These are phyloP conservation scores for Gleditsia sinensis DNA, from an alignment of 306 rosid genomes.

Conservation along the genomic window DNA sequence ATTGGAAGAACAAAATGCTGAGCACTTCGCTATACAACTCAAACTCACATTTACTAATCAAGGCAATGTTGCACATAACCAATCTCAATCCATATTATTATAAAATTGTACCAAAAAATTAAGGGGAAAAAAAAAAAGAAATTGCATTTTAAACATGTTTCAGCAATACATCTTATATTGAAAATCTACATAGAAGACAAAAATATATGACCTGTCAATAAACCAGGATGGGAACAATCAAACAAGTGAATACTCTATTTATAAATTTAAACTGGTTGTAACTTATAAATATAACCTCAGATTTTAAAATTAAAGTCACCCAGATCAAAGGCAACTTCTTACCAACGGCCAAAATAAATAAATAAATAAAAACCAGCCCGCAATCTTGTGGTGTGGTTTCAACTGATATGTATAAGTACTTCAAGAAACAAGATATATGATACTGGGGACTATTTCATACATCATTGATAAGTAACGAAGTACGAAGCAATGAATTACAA, in stretches of 20 bases:
- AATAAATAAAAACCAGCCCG: too few relatives aligned
- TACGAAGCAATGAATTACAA: neutral
- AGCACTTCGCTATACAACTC: too few relatives aligned
- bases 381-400: too few relatives aligned
- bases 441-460: neutral
- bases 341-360: too few relatives aligned
- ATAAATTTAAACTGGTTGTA: neutral
- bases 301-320: neutral
- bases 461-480: neutral
- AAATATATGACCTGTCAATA: neutral
- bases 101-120: too few relatives aligned
- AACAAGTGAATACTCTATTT: neutral
- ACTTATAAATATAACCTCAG: neutral
- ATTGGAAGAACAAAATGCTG: too few relatives aligned
- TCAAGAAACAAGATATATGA: neutral
- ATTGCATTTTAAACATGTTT: too few relatives aligned
- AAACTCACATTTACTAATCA: too few relatives aligned
- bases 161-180: neutral
- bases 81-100: too few relatives aligned
- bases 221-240: neutral
- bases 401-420: too few relatives aligned
- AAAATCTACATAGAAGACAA: neutral
- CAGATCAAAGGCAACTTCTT: constrained; percentile 12
- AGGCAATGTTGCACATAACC: too few relatives aligned
- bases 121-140: too few relatives aligned